Evolutionary conservation across 805 yeast genomes (phyloP).

Genomic region (Priceomyces medius): DNA sequence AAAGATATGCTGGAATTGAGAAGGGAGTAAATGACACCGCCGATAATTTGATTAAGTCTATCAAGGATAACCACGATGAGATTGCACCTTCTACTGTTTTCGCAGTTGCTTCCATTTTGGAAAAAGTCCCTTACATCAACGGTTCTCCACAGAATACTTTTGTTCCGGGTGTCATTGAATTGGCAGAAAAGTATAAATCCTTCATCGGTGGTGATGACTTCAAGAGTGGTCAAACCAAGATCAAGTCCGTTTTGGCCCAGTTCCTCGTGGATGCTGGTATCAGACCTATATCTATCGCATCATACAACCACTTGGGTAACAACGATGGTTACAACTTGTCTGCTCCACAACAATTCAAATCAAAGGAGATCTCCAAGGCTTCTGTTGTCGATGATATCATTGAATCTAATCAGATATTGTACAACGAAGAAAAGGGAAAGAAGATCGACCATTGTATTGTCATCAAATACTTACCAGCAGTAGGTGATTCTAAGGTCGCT

Average conservation of each 20-base stretch:
- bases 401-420: constrained; percentile 79
- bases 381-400: constrained; percentile 94
- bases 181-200: constrained; percentile 72
- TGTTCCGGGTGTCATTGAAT: constrained; percentile 90
- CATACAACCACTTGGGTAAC: constrained; percentile 94
- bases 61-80: constrained; percentile 78
- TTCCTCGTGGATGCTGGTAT: constrained; percentile 96
- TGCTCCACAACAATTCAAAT: constrained; percentile 89
- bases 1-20: constrained; percentile 78
- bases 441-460: constrained; percentile 92
- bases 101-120: constrained; percentile 90
- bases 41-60: constrained; percentile 69
- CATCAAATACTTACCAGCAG: constrained; percentile 90
- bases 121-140: constrained; percentile 84
- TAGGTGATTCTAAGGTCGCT: constrained; percentile 95
- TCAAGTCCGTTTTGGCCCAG: constrained; percentile 95
- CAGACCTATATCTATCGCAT: constrained; percentile 90
- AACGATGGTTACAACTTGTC: constrained; percentile 92
- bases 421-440: constrained; percentile 75
- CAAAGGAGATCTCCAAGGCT: constrained; percentile 91
- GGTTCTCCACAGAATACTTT: constrained; percentile 98
- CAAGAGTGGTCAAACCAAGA: constrained; percentile 94
- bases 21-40: constrained; percentile 86
- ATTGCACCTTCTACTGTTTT: constrained; percentile 91
- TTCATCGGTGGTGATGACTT: constrained; percentile 97